phyloP scores from a whole-genome alignment of 805 yeast genomes.

The Candida orba region DNA sequence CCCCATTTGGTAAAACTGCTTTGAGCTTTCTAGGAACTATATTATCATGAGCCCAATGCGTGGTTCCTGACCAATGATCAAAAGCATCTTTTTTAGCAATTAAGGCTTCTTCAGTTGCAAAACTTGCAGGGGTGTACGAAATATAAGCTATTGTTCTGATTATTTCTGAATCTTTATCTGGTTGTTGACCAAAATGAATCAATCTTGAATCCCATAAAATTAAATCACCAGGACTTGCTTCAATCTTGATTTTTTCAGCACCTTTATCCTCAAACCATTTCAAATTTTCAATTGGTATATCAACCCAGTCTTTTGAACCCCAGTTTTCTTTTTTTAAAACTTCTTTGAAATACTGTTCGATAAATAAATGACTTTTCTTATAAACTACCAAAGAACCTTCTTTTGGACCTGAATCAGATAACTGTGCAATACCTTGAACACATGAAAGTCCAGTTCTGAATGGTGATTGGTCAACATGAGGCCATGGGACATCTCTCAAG shows the following conservation, averaged over 20 bases:
- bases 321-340: constrained; percentile 16
- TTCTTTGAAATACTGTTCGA: constrained; percentile 22
- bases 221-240: constrained; percentile 29
- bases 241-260: constrained; percentile 23
- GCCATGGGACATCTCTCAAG: constrained; percentile 20
- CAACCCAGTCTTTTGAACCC: constrained; percentile 17
- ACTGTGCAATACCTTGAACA: constrained; percentile 28
- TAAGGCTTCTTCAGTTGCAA: constrained; percentile 25
- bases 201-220: constrained; percentile 30
- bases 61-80: constrained; percentile 22
- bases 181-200: constrained; percentile 26
- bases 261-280: constrained; percentile 25
- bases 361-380: constrained; percentile 19
- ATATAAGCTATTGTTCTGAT: constrained; percentile 26
- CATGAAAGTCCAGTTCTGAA: constrained; percentile 25
- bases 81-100: constrained; percentile 19
- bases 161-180: constrained; percentile 18
- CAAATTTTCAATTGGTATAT: constrained; percentile 18
- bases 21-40: constrained; percentile 11
- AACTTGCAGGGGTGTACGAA: constrained; percentile 27
- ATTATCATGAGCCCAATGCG: constrained; percentile 29
- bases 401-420: constrained; percentile 21
- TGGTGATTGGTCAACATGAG: constrained; percentile 30
- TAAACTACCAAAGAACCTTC: constrained; percentile 29
- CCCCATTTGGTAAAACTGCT: constrained; percentile 17